A percentile compares a stretch with the other conserved stretches of the same genome.
Conservation (phyloP, 1,284 basidiomycete genomes). For the Coniferiporia sulphurascens region DNA sequence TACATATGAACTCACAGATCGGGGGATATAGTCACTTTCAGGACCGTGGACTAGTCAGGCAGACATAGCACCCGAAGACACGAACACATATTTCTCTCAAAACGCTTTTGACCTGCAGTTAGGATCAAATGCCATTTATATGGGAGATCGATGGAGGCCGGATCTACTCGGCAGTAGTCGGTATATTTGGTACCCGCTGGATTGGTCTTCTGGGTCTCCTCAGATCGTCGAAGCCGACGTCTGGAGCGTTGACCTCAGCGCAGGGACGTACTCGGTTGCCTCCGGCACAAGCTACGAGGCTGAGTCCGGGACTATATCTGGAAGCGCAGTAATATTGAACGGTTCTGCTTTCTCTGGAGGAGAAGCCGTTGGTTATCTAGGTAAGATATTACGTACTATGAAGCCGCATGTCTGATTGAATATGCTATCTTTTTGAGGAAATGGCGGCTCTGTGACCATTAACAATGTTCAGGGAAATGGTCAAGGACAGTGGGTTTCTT, state of each 20-base stretch:
- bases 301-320: slow-evolving; percentile 47
- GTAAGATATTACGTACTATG: slow-evolving; percentile 26
- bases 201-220: slow-evolving; percentile 48
- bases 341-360: slow-evolving; percentile 49
- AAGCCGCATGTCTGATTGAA: background rate
- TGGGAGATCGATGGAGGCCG: slow-evolving; percentile 64
- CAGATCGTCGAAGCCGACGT: slow-evolving; percentile 53
- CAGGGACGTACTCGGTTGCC: slow-evolving; percentile 48
- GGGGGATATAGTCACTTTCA: slow-evolving; percentile 40
- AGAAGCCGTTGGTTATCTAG: slow-evolving; percentile 50
- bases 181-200: slow-evolving; percentile 60
- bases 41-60: slow-evolving; percentile 53
- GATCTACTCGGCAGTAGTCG: slow-evolving; percentile 48
- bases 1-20: background rate
- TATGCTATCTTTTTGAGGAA: slow-evolving; percentile 32
- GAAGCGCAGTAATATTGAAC: slow-evolving; percentile 40
- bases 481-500: slow-evolving; percentile 49
- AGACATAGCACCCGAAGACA: slow-evolving; percentile 48
- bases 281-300: slow-evolving; percentile 54
- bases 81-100: slow-evolving; percentile 58
- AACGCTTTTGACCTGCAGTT: slow-evolving; percentile 53
- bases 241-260: slow-evolving; percentile 47
- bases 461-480: slow-evolving; percentile 55
- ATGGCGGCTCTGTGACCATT: slow-evolving; percentile 53
- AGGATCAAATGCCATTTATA: slow-evolving; percentile 50